Evolutionary conservation across 2,329 filamentous ascomycete species (phyloP).

Genomic region (Aspergillus sp.): DNA sequence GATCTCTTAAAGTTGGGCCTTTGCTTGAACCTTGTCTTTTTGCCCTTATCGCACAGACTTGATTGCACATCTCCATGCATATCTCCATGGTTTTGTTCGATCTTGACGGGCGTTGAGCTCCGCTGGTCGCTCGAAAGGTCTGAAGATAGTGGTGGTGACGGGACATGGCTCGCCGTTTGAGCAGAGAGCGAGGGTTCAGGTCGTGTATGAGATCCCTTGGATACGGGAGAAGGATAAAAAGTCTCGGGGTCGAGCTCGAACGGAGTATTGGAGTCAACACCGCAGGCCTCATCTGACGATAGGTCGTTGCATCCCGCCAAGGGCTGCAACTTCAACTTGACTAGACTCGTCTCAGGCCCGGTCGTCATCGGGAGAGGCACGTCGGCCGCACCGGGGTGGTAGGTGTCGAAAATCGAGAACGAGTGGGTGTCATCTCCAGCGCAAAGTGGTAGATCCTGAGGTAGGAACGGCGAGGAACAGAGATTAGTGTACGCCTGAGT

Average conservation of each 20-base stretch:
- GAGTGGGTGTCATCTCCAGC: not conserved
- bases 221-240: constrained; percentile 1
- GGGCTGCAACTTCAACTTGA: not conserved
- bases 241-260: constrained; percentile 3
- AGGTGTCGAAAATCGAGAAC: constrained; percentile 4
- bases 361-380: not conserved
- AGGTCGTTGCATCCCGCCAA: not conserved
- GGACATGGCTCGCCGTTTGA: constrained; percentile 4
- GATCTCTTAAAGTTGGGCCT: constrained; percentile 13
- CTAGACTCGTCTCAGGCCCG: not conserved
- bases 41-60: constrained; percentile 9
- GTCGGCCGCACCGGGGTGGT: not conserved
- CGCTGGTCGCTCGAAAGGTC: constrained; percentile 15
- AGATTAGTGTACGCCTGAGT: constrained; percentile 8
- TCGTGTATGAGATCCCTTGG: not conserved
- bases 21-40: no score
- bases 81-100: constrained; percentile 14
- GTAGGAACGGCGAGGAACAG: constrained; percentile 3
- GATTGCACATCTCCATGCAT: constrained; percentile 17
- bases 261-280: constrained; percentile 2
- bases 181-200: not conserved
- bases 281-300: constrained; percentile 9
- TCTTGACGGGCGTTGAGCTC: constrained; percentile 5
- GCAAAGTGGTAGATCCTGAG: constrained; percentile 1
- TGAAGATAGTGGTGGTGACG: constrained; percentile 16